Evolutionary conservation across 345 rosid genomes (phyloP), one percentile per base, ranked within the genome.

Genomic region (Moringa oleifera): DNA sequence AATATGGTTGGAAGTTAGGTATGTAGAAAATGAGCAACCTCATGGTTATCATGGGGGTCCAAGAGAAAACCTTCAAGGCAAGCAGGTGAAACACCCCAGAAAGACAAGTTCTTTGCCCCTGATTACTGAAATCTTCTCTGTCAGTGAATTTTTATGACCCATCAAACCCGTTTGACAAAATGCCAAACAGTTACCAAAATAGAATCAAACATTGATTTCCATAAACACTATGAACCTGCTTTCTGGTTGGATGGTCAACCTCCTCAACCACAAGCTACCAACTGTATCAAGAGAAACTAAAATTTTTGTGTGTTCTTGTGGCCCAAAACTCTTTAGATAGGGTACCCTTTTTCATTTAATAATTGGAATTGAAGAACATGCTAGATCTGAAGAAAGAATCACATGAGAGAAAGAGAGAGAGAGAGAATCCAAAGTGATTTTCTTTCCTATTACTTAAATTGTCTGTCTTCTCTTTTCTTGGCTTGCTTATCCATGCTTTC

Each of bases 401-500:
- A 37, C 18, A 55, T 41, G 62, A 24, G 51, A 0, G 25, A 7
- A 47, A 57, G 37, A 51, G 51, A 71, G 25, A 7, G 53, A 57
- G 37, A 51, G 51, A 71, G 80, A 76, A 77, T 73, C 81, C 81
- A 53, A 77, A 22, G 75, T 25, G 58, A 58, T 62, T 20, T 68
- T 63, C 55, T 23, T 9, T 18, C 20, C 12, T 33, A 33, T 7
- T 49, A 16, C 20, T 54, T 19, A 4, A 55, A 2, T 55, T 64
- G 59, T 64, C 53, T 24, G 9, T 56, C 36, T 18, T 3, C 23
- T 53, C 49, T 12, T 55, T 62, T 51, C 20, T 51, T 0, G 20
- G 1, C 23, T 23, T 53, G 3, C 0, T 36, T 15, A 28, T 28
- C 3, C 23, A 7, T 28, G 10, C 19, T 70, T 66, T 17, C 50